Percentiles rank a stretch among this genome's conserved stretches.
These are phyloP conservation scores for Plasmopara halstedii DNA, from an alignment of 352 stramenopile species.

Conservation along the genomic window DNA sequence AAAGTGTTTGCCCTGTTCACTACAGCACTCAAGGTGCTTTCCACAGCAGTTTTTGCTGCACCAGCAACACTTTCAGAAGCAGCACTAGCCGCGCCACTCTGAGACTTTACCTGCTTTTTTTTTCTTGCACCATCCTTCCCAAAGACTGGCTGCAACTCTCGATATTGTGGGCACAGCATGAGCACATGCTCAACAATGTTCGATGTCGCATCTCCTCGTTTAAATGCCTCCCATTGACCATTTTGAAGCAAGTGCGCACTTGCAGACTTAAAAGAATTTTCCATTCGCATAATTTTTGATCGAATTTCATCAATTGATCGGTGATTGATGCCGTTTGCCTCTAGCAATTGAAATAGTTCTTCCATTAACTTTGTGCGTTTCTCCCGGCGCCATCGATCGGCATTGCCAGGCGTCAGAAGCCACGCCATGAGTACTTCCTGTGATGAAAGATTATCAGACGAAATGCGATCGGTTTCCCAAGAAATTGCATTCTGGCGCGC, in stretches of 20 bases:
- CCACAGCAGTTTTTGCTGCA: not conserved
- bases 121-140: not conserved
- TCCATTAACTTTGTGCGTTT: conserved; percentile 3
- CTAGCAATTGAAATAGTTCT: conserved; percentile 12
- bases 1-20: conserved; percentile 17
- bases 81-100: not conserved
- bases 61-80: not conserved
- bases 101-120: not conserved
- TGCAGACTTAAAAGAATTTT: conserved; percentile 16
- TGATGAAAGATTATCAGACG: conserved; percentile 6
- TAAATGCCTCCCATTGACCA: conserved; percentile 17
- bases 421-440: conserved; percentile 26
- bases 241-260: conserved; percentile 9
- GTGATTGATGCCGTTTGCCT: conserved; percentile 11
- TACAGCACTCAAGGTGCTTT: not conserved
- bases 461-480: conserved; percentile 16
- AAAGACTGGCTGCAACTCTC: conserved; percentile 19
- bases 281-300: conserved; percentile 8
- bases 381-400: conserved; percentile 21
- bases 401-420: conserved; percentile 25
- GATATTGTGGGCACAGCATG: conserved; percentile 25
- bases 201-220: conserved; percentile 4
- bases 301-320: conserved; percentile 11
- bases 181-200: conserved; percentile 10
- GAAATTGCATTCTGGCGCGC: conserved; percentile 1